phyloP scores from a whole-genome alignment of 129 eudicot species.

The Pulicaria dysenterica region DNA sequence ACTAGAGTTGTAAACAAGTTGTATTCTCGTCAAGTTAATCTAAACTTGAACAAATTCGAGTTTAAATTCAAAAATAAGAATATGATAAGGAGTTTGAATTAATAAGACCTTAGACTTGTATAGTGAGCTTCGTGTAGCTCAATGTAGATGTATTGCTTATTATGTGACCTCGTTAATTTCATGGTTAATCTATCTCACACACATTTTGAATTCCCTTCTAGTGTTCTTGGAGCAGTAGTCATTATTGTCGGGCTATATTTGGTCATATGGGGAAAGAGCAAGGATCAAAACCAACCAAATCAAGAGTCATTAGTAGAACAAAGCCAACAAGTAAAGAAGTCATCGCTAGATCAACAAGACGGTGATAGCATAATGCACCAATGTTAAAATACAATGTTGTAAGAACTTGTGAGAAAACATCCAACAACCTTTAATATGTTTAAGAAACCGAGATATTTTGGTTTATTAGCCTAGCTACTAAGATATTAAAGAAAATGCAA shows the following conservation, averaged over 20 bases:
- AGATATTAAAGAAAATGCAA: too few species aligned
- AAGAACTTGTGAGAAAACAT: background rate
- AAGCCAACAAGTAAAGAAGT: background rate
- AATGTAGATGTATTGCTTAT: too few species aligned
- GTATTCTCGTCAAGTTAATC: too few species aligned
- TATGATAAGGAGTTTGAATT: too few species aligned
- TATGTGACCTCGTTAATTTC: too few species aligned
- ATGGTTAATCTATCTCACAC: background rate
- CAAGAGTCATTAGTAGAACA: too few species aligned
- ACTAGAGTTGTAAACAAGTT: too few species aligned
- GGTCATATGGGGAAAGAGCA: constrained; percentile 57
- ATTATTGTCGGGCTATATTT: constrained; percentile 50
- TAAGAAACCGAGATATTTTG: background rate
- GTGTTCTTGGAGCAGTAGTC: constrained; percentile 51
- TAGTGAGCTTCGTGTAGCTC: too few species aligned
- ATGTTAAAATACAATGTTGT: constrained; percentile 1
- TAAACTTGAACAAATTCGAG: too few species aligned
- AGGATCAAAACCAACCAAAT: constrained; percentile 39
- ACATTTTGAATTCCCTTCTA: background rate
- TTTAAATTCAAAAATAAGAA: too few species aligned
- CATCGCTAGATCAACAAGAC: constrained; percentile 4
- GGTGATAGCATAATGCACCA: background rate
- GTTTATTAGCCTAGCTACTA: too few species aligned
- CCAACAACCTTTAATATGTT: constrained; percentile 20
- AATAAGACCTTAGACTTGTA: too few species aligned